A percentile compares a stretch with the other conserved stretches of the same genome.
Conservation (phyloP, 768 basidiomycete species). For the Rickenella mellea region DNA sequence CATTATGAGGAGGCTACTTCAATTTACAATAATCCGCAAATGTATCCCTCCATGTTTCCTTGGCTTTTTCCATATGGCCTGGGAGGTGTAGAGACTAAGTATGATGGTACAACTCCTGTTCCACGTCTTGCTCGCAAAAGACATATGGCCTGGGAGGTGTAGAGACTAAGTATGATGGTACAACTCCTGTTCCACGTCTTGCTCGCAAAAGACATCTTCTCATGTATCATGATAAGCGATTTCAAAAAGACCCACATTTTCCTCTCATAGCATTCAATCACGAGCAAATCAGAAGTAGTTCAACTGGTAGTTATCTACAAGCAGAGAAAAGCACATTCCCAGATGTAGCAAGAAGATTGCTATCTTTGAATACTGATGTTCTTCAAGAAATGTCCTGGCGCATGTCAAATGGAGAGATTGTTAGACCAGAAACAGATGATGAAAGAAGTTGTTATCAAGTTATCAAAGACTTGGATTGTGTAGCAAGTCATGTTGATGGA, state of each 20-base stretch:
- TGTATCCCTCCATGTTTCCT: constrained; percentile 18
- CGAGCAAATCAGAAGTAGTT: constrained; percentile 23
- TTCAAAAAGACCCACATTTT: constrained; percentile 28
- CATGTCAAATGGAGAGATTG: background rate
- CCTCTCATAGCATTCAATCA: constrained; percentile 30
- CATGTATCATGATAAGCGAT: constrained; percentile 30
- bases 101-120: background rate
- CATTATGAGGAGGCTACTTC: constrained; percentile 10
- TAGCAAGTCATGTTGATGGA: constrained; percentile 10
- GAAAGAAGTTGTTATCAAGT: constrained; percentile 7
- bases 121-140: constrained; percentile 17
- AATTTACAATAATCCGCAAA: constrained; percentile 1
- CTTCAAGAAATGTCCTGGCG: constrained; percentile 2
- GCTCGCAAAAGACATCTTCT: constrained; percentile 20
- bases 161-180: constrained; percentile 9
- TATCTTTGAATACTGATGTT: constrained; percentile 1
- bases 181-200: background rate
- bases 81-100: constrained; percentile 21
- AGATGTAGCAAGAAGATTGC: background rate
- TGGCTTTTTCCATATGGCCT: constrained; percentile 25
- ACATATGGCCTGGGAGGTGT: constrained; percentile 27
- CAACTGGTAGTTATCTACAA: constrained; percentile 18
- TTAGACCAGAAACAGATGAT: constrained; percentile 2
- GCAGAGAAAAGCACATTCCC: constrained; percentile 9
- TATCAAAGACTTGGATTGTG: constrained; percentile 8